Percentiles rank a stretch among this genome's conserved stretches.
Evolutionary conservation across 169 alveolate genomes (phyloP).

Genomic region (Theileria parva): DNA sequence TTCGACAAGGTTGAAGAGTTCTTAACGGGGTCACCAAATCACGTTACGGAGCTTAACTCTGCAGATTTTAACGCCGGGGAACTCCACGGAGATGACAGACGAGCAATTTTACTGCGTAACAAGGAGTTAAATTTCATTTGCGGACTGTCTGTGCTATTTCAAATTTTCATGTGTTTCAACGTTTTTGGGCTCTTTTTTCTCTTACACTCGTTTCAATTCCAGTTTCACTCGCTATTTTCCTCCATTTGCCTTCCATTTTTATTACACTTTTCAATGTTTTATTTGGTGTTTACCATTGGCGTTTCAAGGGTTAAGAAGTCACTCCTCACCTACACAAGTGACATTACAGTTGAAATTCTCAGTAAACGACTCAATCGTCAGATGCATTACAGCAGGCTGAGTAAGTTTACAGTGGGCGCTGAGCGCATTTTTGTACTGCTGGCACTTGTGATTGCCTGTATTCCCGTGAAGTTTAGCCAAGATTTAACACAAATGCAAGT

Average conservation of each 20-base stretch:
- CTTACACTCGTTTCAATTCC: background rate
- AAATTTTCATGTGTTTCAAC: background rate
- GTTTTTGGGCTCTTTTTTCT: background rate
- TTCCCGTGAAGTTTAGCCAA: background rate
- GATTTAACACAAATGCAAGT: background rate
- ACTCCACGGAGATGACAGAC: no score
- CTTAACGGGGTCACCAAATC: background rate
- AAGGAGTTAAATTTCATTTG: background rate
- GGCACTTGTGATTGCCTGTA: constrained; percentile 10
- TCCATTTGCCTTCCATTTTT: background rate
- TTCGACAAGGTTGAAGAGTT: background rate
- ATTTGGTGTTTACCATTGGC: background rate
- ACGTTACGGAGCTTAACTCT: background rate
- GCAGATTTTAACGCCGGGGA: no score
- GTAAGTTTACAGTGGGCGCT: background rate
- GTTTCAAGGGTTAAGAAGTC: background rate
- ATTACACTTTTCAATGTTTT: background rate
- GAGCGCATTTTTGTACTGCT: background rate
- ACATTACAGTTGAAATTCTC: constrained; percentile 4
- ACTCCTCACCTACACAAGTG: constrained; percentile 1
- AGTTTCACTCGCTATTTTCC: background rate
- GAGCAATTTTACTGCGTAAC: background rate
- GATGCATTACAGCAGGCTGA: background rate
- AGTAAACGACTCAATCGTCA: background rate
- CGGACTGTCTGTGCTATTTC: background rate